Base-by-base conservation (phyloP, 2,329 filamentous ascomycete species). In the Neofusicoccum sp. region DNA sequence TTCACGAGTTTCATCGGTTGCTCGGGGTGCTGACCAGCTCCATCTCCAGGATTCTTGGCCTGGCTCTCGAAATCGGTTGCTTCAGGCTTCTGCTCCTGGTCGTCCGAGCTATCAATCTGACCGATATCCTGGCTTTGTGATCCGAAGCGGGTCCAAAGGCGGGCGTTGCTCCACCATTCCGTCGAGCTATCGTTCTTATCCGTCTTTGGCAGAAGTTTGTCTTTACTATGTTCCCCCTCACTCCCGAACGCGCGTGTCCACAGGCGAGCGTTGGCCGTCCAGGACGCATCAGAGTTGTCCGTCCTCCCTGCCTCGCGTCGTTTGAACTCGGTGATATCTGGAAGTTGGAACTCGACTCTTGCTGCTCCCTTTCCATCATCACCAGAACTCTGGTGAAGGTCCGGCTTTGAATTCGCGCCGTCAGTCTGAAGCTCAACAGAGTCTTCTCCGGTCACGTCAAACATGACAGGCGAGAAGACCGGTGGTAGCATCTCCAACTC, bases 401-500 rank as follows among this genome's bases (percentile, higher is more conserved):
- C 20, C 12, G 9, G 24, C 33, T 20, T 30, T 6, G 51, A 43
- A 14, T 20, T 16, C 8, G 38, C n/a, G 24, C 51, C 51, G 28
- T 56, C 51, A 20, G 36, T 56, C n/a, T 56, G 51, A 1, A 14
- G 24, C n/a, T 8, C 36, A 8, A 6, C 2, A 11, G 26, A 1
- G 12, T 7, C 16, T 31, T 16, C 24, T 8, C n/a, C n/a, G n/a
- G 24, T 6, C 3, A 31, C 3, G 4, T 56, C 38, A 28, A 56
- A 43, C 8, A 2, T 11, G 9, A 43, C 38, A 6, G 58, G 38
- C 3, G 47, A 53, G 36, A 49, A 74, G 1, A 77, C 67, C 6
- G 75, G 68, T 3, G 78, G 73, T 31, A 81, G 54, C 5, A 81
- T 69, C 64, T 82, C 79, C 53, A 82, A 67, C 58, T 82, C 79